phyloP scores from a whole-genome alignment of 1,139 yeast genomes.

The Suzukiozyma palmioleophila region DNA sequence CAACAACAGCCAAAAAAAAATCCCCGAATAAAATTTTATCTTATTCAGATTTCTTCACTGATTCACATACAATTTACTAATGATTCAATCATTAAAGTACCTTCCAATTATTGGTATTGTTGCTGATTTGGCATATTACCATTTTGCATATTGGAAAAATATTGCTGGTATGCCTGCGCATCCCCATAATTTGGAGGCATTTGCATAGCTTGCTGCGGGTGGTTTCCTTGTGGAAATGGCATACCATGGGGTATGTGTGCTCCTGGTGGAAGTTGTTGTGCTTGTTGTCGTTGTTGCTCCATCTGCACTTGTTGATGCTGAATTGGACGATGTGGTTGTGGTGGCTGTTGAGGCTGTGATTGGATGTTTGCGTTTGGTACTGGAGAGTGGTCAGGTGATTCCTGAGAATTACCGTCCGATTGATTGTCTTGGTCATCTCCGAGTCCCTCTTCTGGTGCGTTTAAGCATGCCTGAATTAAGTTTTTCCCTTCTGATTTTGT shows the following conservation, averaged over 20 bases:
- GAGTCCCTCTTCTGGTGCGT: slow-evolving; percentile 76
- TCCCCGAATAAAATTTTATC: not conserved
- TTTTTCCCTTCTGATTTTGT: slow-evolving; percentile 97
- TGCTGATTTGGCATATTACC: slow-evolving; percentile 40
- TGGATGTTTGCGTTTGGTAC: slow-evolving; percentile 17
- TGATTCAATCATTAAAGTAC: not conserved
- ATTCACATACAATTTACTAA: not conserved
- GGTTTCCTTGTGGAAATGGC: slow-evolving; percentile 30
- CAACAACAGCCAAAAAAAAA: not conserved
- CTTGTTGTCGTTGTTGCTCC: slow-evolving; percentile 21
- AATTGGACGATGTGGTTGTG: slow-evolving; percentile 24
- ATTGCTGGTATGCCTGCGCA: slow-evolving; percentile 44
- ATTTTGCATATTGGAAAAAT: slow-evolving; percentile 53
- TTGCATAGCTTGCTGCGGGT: slow-evolving; percentile 27
- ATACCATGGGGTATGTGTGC: slow-evolving; percentile 44
- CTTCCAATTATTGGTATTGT: slow-evolving; percentile 25
- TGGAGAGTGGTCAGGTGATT: slow-evolving; percentile 40
- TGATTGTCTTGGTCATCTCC: slow-evolving; percentile 64
- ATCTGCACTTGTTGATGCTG: slow-evolving; percentile 27
- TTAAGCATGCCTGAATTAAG: slow-evolving; percentile 92
- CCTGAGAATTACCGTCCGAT: slow-evolving; percentile 47
- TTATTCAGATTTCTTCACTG: not conserved
- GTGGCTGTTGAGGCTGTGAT: slow-evolving; percentile 30
- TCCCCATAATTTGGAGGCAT: slow-evolving; percentile 39
- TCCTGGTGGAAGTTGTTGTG: slow-evolving; percentile 47